Evolutionary conservation across 2,329 filamentous ascomycete genomes (phyloP), one percentile per base, ranked within the genome.

Genomic region (Chrysoporthe austroafricana): DNA sequence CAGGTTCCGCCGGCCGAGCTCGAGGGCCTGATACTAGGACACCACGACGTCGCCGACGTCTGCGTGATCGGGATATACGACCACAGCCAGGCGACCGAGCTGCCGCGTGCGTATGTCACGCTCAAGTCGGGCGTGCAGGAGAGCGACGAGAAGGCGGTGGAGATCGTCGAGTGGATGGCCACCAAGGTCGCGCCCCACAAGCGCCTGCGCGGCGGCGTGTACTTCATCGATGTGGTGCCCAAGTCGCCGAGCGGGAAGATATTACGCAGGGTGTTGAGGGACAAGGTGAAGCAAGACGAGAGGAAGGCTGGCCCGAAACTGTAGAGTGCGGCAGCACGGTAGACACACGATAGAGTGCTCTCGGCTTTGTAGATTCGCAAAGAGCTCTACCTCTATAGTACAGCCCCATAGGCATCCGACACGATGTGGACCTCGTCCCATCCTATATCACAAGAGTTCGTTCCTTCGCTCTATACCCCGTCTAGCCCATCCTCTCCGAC

Each of bases 401-500:
- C 26, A 59, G 43, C 46, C 32, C 14, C 8, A 56, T 18, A 18
- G 32, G 18, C 42, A 39, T n/a, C 57, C 21, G 9, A 54, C 66
- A 66, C 59, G 46, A n/a, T 60, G 50, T 52, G 39, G 18, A 42
- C n/a, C 16, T 11, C 56, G n/a, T 44, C 1, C 6, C 18, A 13
- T 13, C 13, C 21, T 4, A 3, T 13, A 11, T 16, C 34, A n/a
- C n/a, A n/a, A n/a, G 18, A 13, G 4, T 0, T 43, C 2, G 4
- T 1, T 43, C 2, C 26, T 26, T 9, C n/a, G n/a, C 2, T 34
- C 18, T 8, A 42, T 6, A 42, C 4, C 1, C n/a, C 32, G 36
- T 11, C 76, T 76, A 88, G 63, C 81, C 86, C 76, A 96, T 81
- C 79, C 89, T 93, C 85, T 98, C 94, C 0, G 93, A 90, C 83